These are phyloP conservation scores for Gonapodya sp. DNA, from an alignment of 192 early-diverging fungal species.

Conservation along the genomic window DNA sequence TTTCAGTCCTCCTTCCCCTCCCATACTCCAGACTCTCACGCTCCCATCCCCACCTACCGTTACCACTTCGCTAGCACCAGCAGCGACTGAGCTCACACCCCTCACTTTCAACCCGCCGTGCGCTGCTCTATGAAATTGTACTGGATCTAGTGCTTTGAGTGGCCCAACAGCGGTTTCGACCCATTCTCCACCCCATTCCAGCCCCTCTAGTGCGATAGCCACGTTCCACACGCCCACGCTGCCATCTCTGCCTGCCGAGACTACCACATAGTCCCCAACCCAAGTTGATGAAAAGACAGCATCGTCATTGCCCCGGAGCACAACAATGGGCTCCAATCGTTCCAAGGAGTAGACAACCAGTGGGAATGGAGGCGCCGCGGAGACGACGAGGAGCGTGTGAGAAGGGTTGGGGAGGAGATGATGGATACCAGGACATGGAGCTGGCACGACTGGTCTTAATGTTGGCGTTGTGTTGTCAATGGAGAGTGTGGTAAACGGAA, in stretches of 20 bases:
- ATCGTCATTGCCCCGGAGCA: background rate
- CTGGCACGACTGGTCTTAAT: background rate
- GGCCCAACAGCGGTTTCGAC: background rate
- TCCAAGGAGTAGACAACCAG: background rate
- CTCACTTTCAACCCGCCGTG: background rate
- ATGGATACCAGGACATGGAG: background rate
- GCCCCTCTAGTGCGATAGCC: background rate
- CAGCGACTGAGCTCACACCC: background rate
- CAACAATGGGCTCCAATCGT: background rate
- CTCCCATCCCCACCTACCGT: background rate
- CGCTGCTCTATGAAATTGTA: background rate
- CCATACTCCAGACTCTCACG: background rate
- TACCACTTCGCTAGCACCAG: background rate
- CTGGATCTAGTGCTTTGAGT: background rate
- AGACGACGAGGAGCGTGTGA: background rate
- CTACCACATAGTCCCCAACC: background rate
- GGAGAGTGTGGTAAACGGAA: no score
- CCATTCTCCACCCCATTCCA: background rate
- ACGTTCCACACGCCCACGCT: background rate
- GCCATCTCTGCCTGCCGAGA: background rate
- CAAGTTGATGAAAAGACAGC: background rate
- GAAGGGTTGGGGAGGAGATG: background rate
- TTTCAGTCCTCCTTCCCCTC: background rate
- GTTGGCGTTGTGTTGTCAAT: no score
- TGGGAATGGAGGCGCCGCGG: background rate